phyloP scores from a whole-genome alignment of 2,329 filamentous ascomycete species.

The Teratosphaeria zuluensis region DNA sequence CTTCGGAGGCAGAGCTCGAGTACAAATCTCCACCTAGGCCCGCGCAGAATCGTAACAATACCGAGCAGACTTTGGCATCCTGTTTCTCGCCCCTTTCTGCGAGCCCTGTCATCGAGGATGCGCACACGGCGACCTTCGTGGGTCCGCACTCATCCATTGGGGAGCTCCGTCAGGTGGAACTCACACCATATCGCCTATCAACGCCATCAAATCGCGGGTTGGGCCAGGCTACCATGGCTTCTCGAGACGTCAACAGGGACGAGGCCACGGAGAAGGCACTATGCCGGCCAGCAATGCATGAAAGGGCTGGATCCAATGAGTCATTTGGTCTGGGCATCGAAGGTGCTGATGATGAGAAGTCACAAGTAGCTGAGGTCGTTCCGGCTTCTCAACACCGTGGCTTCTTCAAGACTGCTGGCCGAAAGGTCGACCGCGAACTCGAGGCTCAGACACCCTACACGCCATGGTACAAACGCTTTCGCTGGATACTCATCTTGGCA shows the following conservation, averaged over 20 bases:
- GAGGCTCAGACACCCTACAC: conserved; percentile 6
- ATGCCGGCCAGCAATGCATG: conserved; percentile 2
- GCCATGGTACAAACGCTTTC: conserved; percentile 21
- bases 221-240: conserved; percentile 10
- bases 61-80: conserved; percentile 13
- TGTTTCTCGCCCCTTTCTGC: conserved; percentile 19
- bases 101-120: conserved; percentile 21
- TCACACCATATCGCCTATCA: conserved; percentile 10
- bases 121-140: conserved; percentile 18
- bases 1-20: conserved; percentile 16
- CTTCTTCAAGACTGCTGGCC: neutral
- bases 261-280: conserved; percentile 6
- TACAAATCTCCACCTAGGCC: conserved; percentile 4
- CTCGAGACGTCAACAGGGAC: conserved; percentile 1
- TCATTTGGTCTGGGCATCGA: conserved; percentile 7
- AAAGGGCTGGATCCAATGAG: conserved; percentile 2
- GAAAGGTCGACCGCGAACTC: conserved; percentile 1
- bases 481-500: conserved; percentile 20
- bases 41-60: conserved; percentile 3
- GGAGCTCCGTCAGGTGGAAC: conserved; percentile 16
- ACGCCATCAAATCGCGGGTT: conserved; percentile 8
- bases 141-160: conserved; percentile 17
- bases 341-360: conserved; percentile 5
- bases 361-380: neutral
- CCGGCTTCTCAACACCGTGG: neutral